These are phyloP conservation scores for Hanseniaspora taiwanica DNA, from an alignment of 805 yeast genomes.

Conservation along the genomic window DNA sequence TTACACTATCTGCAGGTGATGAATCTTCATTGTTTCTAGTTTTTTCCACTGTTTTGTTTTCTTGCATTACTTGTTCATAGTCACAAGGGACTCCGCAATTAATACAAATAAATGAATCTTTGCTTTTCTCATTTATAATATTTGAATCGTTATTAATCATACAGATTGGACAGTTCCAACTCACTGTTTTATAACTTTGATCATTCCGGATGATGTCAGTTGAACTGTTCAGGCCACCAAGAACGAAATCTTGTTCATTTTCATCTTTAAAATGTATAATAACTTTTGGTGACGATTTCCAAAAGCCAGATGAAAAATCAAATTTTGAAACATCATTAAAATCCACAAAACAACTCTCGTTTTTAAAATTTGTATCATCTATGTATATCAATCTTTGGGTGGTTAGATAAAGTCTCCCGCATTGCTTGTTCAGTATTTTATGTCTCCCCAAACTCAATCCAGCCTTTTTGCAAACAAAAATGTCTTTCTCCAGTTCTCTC, in stretches of 20 bases:
- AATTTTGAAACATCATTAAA: conserved; percentile 29
- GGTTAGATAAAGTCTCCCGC: conserved; percentile 72
- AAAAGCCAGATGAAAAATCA: conserved; percentile 40
- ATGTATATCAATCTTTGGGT: conserved; percentile 60
- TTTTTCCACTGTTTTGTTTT: neutral
- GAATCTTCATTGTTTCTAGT: neutral
- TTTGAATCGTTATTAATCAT: conserved; percentile 22
- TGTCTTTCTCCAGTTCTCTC: conserved; percentile 35
- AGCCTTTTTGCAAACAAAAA: conserved; percentile 38
- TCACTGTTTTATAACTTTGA: too few species aligned
- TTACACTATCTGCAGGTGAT: too few species aligned
- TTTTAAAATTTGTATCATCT: conserved; percentile 32
- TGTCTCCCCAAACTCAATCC: conserved; percentile 72
- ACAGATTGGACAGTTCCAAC: conserved; percentile 88
- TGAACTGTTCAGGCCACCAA: too few species aligned
- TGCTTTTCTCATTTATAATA: conserved; percentile 12
- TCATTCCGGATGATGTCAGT: too few species aligned
- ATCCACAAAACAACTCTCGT: conserved; percentile 34
- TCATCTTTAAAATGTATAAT: conserved; percentile 26
- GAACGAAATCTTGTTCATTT: neutral
- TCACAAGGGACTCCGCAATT: conserved; percentile 50
- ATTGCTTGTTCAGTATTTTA: conserved; percentile 50
- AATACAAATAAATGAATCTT: conserved; percentile 34
- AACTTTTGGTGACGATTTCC: conserved; percentile 73
- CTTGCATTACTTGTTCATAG: conserved; percentile 18